Base-by-base conservation (phyloP, 352 stramenopile species). In the Phytopythium sindhum region DNA sequence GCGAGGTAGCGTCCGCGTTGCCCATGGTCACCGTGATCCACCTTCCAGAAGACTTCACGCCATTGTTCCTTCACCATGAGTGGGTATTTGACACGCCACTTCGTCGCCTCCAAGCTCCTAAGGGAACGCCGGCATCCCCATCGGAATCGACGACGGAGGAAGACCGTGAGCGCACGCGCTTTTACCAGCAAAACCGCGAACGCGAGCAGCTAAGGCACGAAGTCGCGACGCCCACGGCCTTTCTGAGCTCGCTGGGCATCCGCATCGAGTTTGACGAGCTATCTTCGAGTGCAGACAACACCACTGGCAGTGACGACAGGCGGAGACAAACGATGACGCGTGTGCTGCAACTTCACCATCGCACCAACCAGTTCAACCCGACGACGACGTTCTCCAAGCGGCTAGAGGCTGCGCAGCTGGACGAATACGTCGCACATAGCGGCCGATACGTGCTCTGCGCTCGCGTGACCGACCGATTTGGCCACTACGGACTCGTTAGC, bases 321-420 rank as follows among this genome's bases (percentile, higher is more conserved):
- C 59, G 5, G 26, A 24, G 35, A 1, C 45, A 67, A 9, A 56
- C 66, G 2, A 83, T 84, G 48, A 66, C 64, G 45, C 71, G 84
- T 21, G 69, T 77, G 6, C 58, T 91, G 4, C 84, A 93, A 67
- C 73, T 91, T 45, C 82, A 88, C 50, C 76, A 90, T 44, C 80
- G 84, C 21, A 91, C 81, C 15, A 91, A 90, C 45, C 82, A 88
- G 50, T 91, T 91, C 61, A 91, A 84, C 63, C 77, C 80, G 15
- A 65, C 80, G 52, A 90, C 81, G 42, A 80, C 66, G 0, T 87
- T 84, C 33, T 73, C 78, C 0, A 79, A 81, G 42, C 39, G 66
- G 4, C 24, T 89, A n/a, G 75, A 73, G 19, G 51, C 71, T 44
- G 44, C 73, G 6, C 15, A 19, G 3, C 60, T 90, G 23, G 26